Percentiles rank a stretch among this genome's conserved stretches.
Evolutionary conservation across 768 basidiomycete species (phyloP).

Genomic region (Tulasnella sp.): DNA sequence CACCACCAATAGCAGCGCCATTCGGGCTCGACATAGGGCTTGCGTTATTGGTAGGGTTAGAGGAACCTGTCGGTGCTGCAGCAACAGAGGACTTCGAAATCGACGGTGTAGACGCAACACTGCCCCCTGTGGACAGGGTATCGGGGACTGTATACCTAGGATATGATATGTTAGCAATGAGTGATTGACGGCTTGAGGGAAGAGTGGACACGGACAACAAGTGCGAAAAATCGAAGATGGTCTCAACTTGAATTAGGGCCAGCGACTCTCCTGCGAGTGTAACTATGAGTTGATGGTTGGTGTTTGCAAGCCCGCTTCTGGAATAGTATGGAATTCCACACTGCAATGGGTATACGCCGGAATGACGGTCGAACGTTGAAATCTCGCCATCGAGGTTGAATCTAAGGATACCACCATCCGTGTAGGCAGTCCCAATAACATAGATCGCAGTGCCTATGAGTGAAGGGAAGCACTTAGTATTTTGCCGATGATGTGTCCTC

Average conservation of each 20-base stretch:
- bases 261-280: neutral
- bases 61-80: too few species aligned
- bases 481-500: too few species aligned
- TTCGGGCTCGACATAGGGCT: too few species aligned
- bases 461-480: neutral
- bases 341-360: neutral
- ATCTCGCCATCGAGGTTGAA: neutral
- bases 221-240: neutral
- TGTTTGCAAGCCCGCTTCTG: neutral
- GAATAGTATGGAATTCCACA: neutral
- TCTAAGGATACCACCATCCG: conserved; percentile 4
- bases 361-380: neutral
- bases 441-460: conserved; percentile 1
- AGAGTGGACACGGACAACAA: neutral
- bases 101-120: neutral
- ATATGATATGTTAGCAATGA: neutral
- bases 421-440: neutral
- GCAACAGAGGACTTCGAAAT: neutral
- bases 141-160: neutral
- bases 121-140: neutral
- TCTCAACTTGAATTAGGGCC: neutral
- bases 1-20: neutral
- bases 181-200: neutral
- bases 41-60: too few species aligned
- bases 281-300: neutral